Evolutionary conservation across 129 eudicot species (phyloP).

Genomic region (Logfia minima): DNA sequence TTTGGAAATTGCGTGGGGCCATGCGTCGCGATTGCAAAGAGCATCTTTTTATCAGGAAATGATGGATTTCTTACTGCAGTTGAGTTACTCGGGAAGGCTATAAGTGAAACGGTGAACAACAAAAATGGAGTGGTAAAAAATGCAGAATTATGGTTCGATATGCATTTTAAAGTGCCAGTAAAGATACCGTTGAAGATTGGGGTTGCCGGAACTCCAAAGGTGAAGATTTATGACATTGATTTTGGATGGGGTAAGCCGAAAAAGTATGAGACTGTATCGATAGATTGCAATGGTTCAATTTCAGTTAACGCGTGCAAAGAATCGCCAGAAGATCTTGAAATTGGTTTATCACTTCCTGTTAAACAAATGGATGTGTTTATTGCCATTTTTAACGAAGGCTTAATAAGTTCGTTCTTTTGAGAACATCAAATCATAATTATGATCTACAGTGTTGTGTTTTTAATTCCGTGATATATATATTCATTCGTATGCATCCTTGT

Average conservation of each 20-base stretch:
- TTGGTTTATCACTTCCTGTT: slow-evolving; percentile 40
- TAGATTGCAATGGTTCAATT: slow-evolving; percentile 37
- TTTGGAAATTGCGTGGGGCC: slow-evolving; percentile 43
- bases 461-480: neutral
- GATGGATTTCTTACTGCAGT: slow-evolving; percentile 35
- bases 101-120: slow-evolving; percentile 12
- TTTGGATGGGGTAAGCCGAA: slow-evolving; percentile 53
- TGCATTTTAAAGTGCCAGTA: neutral
- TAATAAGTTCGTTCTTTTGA: neutral
- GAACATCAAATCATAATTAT: neutral
- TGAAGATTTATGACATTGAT: slow-evolving; percentile 40
- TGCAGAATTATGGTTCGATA: slow-evolving; percentile 21
- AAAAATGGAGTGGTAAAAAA: slow-evolving; percentile 20
- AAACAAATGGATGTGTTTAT: slow-evolving; percentile 41
- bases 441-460: neutral
- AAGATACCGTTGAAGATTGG: slow-evolving; percentile 15
- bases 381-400: slow-evolving; percentile 32
- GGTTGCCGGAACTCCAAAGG: slow-evolving; percentile 47
- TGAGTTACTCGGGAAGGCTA: slow-evolving; percentile 25
- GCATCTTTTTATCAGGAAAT: slow-evolving; percentile 15
- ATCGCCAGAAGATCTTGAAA: slow-evolving; percentile 36
- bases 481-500: neutral
- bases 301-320: slow-evolving; percentile 34
- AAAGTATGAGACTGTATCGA: slow-evolving; percentile 41
- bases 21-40: slow-evolving; percentile 1